Base-by-base conservation (phyloP, 2,329 filamentous ascomycete species). In the Knoxdaviesia capensis region DNA sequence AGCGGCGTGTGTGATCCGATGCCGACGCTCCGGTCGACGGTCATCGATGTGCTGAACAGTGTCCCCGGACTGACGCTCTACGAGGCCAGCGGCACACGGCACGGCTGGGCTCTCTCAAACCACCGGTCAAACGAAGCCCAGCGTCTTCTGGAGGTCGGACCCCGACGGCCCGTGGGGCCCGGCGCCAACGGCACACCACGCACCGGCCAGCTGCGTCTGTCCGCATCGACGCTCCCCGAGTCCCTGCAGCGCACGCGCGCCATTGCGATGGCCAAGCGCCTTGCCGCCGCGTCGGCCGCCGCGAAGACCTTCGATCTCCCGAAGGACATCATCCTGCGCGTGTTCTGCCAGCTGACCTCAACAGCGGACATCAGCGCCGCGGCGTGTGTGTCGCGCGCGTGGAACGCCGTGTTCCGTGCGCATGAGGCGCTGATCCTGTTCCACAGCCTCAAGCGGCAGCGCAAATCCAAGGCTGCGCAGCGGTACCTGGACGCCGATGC, bases 21-120 rank as follows among this genome's bases (percentile, higher is more conserved):
- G 5, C 59, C 64, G 1, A 53, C 60, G 0, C 68, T 72, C 41
- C 59, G 65, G 6, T 55, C 56, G 5, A 60, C 64, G 6, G 54
- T 71, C 7, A 62, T 58, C 30, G 66, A 71, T 44, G 63, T 71
- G 2, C 68, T 62, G 44, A 67, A 68, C 42, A 69, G 66, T 42
- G 58, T 71, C 3, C 51, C 54, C 6, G 68, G 68, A 0, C 46
- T 71, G 5, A 69, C 65, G 2, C 55, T 71, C 0, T 54, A 59
- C 38, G 66, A 71, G 31, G 59, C 70, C 1, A 65, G 60, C 10
- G 65, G 65, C 0, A 20, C 20, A 3, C 58, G 58, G 48, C 63
- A 65, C 32, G 68, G 66, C 5, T 71, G 66, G 67, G 66, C 58
- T 0, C 45, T 70, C 3, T 65, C 62, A 3, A 62, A 61, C 47